Evolutionary conservation across 495 filamentous ascomycete species (phyloP), one percentile per base, ranked within the genome.

Genomic region (Sporormia fimetaria): DNA sequence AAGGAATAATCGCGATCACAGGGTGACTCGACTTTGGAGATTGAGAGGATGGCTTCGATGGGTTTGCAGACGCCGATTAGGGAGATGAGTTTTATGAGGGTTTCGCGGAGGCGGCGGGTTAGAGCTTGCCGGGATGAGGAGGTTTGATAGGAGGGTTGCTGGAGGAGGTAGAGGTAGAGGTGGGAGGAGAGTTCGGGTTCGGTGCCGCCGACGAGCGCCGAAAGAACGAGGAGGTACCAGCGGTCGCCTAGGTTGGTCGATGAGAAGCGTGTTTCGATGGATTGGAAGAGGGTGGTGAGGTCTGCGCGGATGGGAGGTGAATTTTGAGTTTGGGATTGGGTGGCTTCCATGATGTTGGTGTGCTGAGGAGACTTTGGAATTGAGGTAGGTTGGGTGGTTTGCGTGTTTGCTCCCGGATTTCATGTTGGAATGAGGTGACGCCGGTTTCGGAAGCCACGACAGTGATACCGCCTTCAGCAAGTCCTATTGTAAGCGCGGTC

Each of bases 51-150:
- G 0, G 67, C 61, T 36, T 70, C 68, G 6, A 73, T 57, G 17
- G 70, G 69, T 42, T 69, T 73, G 59, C 67, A 70, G 6, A 73
- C 66, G 10, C 70, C 70, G 27, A 72, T 57, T 5, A 75, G 65
- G 2, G 63, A 57, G 16, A 73, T 59, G 30, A 57, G 52, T 48
- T 73, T 72, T 34, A 75, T 58, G 12, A 75, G 60, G 1, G 64
- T 62, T 46, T 75, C 71, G 33, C 71, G 66, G 7, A 75, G 56
- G 1, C 71, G 65, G 0, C 69, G 66, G 26, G 71, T 42, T 3
- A 75, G 57, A 1, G 60, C 59, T 50, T 73, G 57, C 12, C 71
- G 63, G 15, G 60, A 44, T 10, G 52, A 42, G 0, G 66, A 42
- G 4, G 57, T 62, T 0, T 54, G 11, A 44, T 64, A 67, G 16